Percentiles rank a stretch among this genome's conserved stretches.
Evolutionary conservation across 1,139 yeast species (phyloP).

Genomic region (Yamadazyma triangularis): DNA sequence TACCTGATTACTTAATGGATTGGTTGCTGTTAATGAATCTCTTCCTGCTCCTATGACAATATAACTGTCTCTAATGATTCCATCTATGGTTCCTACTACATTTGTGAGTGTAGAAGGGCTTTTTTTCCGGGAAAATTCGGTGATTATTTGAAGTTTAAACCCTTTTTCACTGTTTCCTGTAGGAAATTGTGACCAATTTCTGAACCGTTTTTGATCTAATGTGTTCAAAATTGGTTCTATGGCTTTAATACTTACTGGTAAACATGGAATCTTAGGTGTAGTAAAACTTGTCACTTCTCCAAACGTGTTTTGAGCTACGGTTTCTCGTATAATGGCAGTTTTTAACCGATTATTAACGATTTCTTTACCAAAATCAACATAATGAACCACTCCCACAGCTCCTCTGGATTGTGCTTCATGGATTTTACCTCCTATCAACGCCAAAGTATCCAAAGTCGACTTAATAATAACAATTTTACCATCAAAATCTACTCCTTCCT

Average conservation of each 20-base stretch:
- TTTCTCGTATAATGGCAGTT: conserved; percentile 21
- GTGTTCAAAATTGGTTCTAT: conserved; percentile 31
- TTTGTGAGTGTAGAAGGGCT: no score
- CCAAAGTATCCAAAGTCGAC: conserved; percentile 10
- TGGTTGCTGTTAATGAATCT: conserved; percentile 34
- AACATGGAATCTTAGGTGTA: conserved; percentile 22
- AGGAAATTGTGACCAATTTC: conserved; percentile 27
- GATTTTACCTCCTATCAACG: conserved; percentile 23
- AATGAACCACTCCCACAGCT: conserved; percentile 26
- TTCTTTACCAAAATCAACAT: conserved; percentile 14
- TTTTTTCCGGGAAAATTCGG: conserved; percentile 10
- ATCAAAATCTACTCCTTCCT: conserved; percentile 16
- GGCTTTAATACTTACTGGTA: conserved; percentile 33
- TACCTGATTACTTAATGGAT: conserved; percentile 41
- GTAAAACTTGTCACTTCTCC: conserved; percentile 4
- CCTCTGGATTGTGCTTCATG: conserved; percentile 25
- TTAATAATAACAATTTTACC: conserved; percentile 31
- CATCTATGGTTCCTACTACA: conserved; percentile 32
- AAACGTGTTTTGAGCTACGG: conserved; percentile 11
- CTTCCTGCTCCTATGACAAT: conserved; percentile 41
- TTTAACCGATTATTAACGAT: conserved; percentile 8
- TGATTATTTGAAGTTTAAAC: conserved; percentile 15
- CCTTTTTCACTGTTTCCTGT: conserved; percentile 4
- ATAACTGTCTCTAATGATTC: conserved; percentile 39
- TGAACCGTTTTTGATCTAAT: conserved; percentile 13